Conservation (phyloP, 257 asterid genomes). For the Solanum piurae region DNA sequence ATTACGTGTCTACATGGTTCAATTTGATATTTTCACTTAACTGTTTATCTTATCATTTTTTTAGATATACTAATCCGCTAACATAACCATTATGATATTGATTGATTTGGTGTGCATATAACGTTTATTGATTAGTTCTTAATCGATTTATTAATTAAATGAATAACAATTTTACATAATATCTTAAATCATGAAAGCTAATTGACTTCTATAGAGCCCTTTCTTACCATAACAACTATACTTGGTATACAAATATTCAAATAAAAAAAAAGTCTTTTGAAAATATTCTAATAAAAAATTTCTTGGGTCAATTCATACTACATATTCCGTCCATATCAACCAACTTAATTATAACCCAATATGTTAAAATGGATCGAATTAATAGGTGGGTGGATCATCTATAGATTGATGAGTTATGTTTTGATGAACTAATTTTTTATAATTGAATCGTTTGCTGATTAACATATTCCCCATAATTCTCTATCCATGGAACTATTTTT, state of each 20-base stretch:
- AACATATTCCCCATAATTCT: neutral
- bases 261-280: too few relatives aligned
- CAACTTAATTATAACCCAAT: neutral
- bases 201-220: neutral
- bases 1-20: neutral
- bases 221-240: neutral
- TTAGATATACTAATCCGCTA: neutral
- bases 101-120: neutral
- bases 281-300: too few relatives aligned
- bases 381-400: too few relatives aligned
- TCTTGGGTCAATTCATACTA: too few relatives aligned
- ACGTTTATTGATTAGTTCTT: too few relatives aligned
- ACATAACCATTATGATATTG: too few relatives aligned
- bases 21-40: neutral
- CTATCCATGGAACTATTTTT: neutral
- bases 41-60: too few relatives aligned
- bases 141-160: too few relatives aligned
- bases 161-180: neutral
- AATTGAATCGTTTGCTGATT: too few relatives aligned
- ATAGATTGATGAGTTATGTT: too few relatives aligned
- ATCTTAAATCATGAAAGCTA: neutral
- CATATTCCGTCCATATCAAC: neutral
- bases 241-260: neutral
- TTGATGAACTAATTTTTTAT: too few relatives aligned
- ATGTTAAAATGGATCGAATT: too few relatives aligned